These are phyloP conservation scores for Termitomyces sp. DNA, from an alignment of 768 basidiomycete genomes.

Conservation along the genomic window DNA sequence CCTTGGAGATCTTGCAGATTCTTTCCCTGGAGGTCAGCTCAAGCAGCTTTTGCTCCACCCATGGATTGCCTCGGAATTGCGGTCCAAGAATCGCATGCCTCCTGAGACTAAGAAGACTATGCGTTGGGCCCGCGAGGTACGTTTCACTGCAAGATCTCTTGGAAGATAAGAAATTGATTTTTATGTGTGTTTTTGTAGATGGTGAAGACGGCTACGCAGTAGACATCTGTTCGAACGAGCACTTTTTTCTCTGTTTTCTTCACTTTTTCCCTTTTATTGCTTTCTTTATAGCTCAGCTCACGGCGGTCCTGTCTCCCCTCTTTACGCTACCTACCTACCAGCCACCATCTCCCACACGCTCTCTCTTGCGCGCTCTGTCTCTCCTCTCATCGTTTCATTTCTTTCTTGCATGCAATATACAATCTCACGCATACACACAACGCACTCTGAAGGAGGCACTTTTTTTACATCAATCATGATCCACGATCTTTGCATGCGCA, in stretches of 20 bases:
- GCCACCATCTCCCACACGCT: not conserved
- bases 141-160: slow-evolving; percentile 16
- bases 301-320: slow-evolving; percentile 8
- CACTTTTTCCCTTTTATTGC: slow-evolving; percentile 14
- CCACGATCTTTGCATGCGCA: slow-evolving; percentile 45
- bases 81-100: slow-evolving; percentile 69
- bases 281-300: not conserved
- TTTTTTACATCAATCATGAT: slow-evolving; percentile 39
- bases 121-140: slow-evolving; percentile 91
- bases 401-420: slow-evolving; percentile 50
- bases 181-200: slow-evolving; percentile 39
- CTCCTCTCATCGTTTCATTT: slow-evolving; percentile 15
- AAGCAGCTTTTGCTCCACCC: slow-evolving; percentile 74
- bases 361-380: not conserved
- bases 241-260: slow-evolving; percentile 19
- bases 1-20: slow-evolving; percentile 89
- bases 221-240: slow-evolving; percentile 30
- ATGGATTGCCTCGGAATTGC: slow-evolving; percentile 75
- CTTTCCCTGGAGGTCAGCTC: slow-evolving; percentile 77
- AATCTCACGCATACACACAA: slow-evolving; percentile 24
- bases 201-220: slow-evolving; percentile 78
- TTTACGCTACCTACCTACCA: slow-evolving; percentile 11
- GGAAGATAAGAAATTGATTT: not conserved
- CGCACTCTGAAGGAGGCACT: slow-evolving; percentile 76
- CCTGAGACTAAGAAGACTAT: slow-evolving; percentile 83